Evolutionary conservation across 805 yeast genomes (phyloP).

Genomic region (Wickerhamiella lipophila): DNA sequence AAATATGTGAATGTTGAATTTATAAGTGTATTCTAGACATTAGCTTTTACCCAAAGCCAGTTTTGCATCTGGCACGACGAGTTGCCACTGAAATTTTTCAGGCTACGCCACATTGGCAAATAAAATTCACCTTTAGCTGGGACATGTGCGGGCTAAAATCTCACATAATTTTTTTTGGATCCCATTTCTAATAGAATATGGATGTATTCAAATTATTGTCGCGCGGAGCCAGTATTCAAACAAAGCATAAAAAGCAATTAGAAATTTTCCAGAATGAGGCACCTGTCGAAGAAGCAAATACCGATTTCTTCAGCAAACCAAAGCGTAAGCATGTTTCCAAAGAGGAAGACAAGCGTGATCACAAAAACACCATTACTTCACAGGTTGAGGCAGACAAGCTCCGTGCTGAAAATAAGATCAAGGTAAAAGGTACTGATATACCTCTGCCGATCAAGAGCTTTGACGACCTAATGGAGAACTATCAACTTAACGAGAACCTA

Average conservation of each 20-base stretch:
- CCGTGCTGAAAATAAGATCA: conserved; percentile 50
- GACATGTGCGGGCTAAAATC: too few species aligned
- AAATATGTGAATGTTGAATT: too few species aligned
- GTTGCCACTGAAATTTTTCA: conserved; percentile 8
- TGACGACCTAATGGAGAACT: conserved; percentile 61
- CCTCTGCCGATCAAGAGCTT: conserved; percentile 90
- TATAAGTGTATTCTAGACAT: too few species aligned
- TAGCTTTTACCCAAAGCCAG: too few species aligned
- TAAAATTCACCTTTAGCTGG: too few species aligned
- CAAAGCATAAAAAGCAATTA: conserved; percentile 31
- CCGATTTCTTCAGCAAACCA: conserved; percentile 62
- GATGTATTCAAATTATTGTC: conserved; percentile 78
- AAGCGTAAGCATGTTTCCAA: conserved; percentile 5
- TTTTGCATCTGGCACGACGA: too few species aligned
- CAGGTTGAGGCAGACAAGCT: conserved; percentile 47
- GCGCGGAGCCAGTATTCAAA: conserved; percentile 72
- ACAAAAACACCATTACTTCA: conserved; percentile 30
- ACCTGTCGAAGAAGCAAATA: conserved; percentile 33
- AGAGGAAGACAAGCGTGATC: conserved; percentile 18
- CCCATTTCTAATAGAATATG: conserved; percentile 12
- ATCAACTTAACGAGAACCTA: conserved; percentile 46
- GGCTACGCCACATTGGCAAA: not conserved
- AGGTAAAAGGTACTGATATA: conserved; percentile 69
- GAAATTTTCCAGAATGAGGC: conserved; percentile 20
- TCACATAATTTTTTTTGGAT: conserved; percentile 1